These are phyloP conservation scores for Zopfia rhizophila DNA, from an alignment of 2,329 filamentous ascomycete species.

Conservation along the genomic window DNA sequence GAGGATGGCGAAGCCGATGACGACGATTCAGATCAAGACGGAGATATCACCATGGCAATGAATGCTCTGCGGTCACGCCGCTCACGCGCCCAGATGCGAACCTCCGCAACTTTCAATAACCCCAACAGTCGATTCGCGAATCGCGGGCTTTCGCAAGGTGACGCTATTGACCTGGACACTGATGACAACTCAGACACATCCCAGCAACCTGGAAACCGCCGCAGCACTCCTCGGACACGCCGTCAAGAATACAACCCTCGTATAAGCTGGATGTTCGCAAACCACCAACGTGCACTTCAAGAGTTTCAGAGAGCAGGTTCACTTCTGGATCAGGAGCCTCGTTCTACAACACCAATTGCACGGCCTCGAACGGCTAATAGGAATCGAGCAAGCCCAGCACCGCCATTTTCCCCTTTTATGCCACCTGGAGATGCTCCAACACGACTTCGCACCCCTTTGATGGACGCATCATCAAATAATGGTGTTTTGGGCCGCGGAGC, in stretches of 20 bases:
- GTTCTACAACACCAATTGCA: constrained; percentile 51
- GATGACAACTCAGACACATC: constrained; percentile 54
- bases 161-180: constrained; percentile 44
- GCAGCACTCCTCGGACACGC: constrained; percentile 31
- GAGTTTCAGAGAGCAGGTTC: constrained; percentile 43
- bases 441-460: constrained; percentile 47
- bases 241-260: constrained; percentile 52
- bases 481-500: constrained; percentile 34
- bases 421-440: constrained; percentile 35
- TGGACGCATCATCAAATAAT: constrained; percentile 39
- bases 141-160: constrained; percentile 33
- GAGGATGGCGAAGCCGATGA: constrained; percentile 56
- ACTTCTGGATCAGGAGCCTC: constrained; percentile 49
- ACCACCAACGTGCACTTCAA: constrained; percentile 51
- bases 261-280: constrained; percentile 55
- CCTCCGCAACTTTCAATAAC: constrained; percentile 34
- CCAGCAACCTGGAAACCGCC: constrained; percentile 36
- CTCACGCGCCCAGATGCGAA: constrained; percentile 48
- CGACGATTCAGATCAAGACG: constrained; percentile 53
- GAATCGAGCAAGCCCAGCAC: constrained; percentile 49
- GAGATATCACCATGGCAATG: constrained; percentile 50
- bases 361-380: constrained; percentile 52
- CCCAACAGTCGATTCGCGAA: constrained; percentile 36
- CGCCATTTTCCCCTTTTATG: constrained; percentile 47
- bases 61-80: constrained; percentile 45